Evolutionary conservation across 768 basidiomycete genomes (phyloP), one percentile per base, ranked within the genome.

Genomic region (Pulveroboletus sp.): DNA sequence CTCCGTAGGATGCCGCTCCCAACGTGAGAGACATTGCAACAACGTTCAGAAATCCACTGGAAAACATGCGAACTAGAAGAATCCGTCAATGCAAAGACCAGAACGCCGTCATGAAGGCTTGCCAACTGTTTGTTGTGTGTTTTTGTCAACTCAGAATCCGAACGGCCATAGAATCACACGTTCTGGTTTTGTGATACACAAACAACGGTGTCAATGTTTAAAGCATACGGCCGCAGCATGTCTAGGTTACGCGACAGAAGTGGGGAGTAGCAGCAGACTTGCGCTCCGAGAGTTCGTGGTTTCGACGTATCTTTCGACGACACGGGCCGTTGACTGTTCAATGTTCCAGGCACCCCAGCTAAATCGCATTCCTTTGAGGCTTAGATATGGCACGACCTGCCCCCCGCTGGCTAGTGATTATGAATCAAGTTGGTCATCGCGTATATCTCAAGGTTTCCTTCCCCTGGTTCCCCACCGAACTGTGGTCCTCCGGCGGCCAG

Each of bases 1-100:
- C 74, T 19, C 72, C 75, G 57, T 91, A 90, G 1, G 85, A 84
- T 10, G 75, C 72, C 19, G 71, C 72, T 36, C 82, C 87, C 35
- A 91, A 72, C 5, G 82, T 62, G 36, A 72, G 68, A 21, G 84
- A 76, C 84, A 90, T 84, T 12, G 41, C 52, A 13, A 55, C 40
- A 16, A 68, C 46, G 47, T 56, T 52, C 49, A 51, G 52, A 40
- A 66, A 47, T 12, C 57, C 57, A 29, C 50, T 58, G 33, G 57
- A 51, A 42, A 52, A 50, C 66, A 69, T 69, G 23, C 8, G 20
- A 36, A 20, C 34, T 35, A 14, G 24, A 33, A 35, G 29, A 12
- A 19, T 11, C 12, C 21, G 35, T 39, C 8, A 42, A 31, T 14
- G 29, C 34, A 14, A 29, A 16, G 9, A 14, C 36, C 36, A 34